Percentiles rank a stretch among this genome's conserved stretches.
phyloP scores from a whole-genome alignment of 208 protist genomes.

The Leishmania gerbilli region DNA sequence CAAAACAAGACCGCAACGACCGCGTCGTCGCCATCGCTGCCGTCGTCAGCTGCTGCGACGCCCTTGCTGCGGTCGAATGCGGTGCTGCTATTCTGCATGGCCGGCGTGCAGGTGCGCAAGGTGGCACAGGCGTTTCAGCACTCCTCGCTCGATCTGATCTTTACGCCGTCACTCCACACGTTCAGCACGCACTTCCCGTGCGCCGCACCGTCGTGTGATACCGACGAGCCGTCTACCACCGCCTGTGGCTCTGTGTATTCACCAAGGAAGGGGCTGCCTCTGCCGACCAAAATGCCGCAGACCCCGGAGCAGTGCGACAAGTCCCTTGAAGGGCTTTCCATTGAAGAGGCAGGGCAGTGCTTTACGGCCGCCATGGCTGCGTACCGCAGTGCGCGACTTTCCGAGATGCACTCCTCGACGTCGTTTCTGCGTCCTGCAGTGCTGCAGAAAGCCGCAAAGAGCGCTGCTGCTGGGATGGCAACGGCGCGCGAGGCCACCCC shows the following conservation, averaged over 20 bases:
- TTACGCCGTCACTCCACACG: neutral
- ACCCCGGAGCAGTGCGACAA: neutral
- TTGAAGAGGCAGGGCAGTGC: conserved; percentile 5
- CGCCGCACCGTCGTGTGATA: neutral
- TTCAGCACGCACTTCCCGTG: conserved; percentile 1
- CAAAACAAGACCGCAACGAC: neutral
- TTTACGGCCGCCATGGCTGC: conserved; percentile 4
- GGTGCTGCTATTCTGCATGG: conserved; percentile 67
- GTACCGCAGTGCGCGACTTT: conserved; percentile 13
- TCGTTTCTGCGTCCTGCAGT: conserved; percentile 30
- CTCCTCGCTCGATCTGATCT: conserved; percentile 16
- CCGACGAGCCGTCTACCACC: neutral
- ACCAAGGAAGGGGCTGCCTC: neutral
- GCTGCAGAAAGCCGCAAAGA: conserved; percentile 10
- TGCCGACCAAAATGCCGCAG: neutral
- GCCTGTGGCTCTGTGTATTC: neutral
- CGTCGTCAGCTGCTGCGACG: neutral
- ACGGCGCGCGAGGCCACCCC: neutral
- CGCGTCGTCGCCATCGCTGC: neutral
- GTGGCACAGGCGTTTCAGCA: conserved; percentile 60
- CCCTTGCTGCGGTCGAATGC: conserved; percentile 32
- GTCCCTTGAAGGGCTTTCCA: neutral
- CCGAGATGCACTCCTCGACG: conserved; percentile 18
- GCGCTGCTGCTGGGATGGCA: neutral
- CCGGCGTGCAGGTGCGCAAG: conserved; percentile 46